Evolutionary conservation across 805 yeast species (phyloP).

Genomic region (Yarrowia osloensis): DNA sequence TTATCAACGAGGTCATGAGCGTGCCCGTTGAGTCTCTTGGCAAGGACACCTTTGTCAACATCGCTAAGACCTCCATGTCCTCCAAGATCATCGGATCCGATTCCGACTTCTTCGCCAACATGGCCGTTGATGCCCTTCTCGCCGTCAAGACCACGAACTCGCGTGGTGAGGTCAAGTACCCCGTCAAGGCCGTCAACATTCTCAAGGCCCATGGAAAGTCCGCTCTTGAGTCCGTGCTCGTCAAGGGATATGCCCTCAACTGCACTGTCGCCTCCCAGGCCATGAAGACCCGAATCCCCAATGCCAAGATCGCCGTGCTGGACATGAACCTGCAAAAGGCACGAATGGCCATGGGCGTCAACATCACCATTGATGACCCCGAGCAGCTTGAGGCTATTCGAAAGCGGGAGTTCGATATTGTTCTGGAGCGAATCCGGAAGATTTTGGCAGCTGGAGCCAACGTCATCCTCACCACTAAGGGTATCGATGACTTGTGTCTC

Average conservation of each 20-base stretch:
- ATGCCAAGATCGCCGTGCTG: constrained; percentile 82
- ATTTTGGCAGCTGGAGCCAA: constrained; percentile 88
- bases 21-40: constrained; percentile 76
- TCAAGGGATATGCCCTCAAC: constrained; percentile 93
- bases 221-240: constrained; percentile 78
- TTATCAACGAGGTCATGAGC: constrained; percentile 81
- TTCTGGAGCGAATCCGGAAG: constrained; percentile 78
- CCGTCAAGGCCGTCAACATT: constrained; percentile 95
- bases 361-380: constrained; percentile 94
- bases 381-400: constrained; percentile 93
- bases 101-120: constrained; percentile 80
- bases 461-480: constrained; percentile 89
- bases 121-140: constrained; percentile 94
- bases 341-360: constrained; percentile 97
- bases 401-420: constrained; percentile 82
- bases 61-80: constrained; percentile 97
- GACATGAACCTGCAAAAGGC: constrained; percentile 95
- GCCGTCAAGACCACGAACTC: constrained; percentile 89
- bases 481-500: constrained; percentile 88
- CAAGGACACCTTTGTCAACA: constrained; percentile 80
- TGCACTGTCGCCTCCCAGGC: constrained; percentile 98
- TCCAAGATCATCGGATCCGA: constrained; percentile 95
- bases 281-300: constrained; percentile 69
- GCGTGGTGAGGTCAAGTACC: constrained; percentile 88
- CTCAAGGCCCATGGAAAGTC: constrained; percentile 97